Evolutionary conservation across 2,329 filamentous ascomycete genomes (phyloP).

Genomic region (Trichophaea hybrida): DNA sequence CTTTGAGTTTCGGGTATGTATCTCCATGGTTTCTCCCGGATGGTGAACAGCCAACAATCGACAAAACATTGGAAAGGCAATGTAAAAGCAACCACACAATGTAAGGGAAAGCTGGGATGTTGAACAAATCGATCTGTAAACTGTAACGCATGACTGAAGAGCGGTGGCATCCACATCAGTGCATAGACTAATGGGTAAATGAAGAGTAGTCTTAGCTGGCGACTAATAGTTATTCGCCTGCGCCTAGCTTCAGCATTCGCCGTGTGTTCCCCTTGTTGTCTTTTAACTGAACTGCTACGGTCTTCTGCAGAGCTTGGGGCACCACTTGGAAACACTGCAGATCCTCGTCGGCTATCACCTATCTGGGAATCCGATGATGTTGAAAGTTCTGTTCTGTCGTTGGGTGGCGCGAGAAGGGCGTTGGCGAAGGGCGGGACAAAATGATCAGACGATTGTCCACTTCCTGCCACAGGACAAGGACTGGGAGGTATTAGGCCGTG

Average conservation of each 20-base stretch:
- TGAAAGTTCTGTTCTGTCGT: neutral
- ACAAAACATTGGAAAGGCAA: slow-evolving; percentile 51
- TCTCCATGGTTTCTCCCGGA: slow-evolving; percentile 57
- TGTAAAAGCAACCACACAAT: slow-evolving; percentile 42
- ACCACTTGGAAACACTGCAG: neutral
- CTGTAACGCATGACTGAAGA: slow-evolving; percentile 47
- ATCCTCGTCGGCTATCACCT: neutral
- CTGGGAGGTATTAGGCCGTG: slow-evolving; percentile 22
- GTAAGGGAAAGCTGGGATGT: slow-evolving; percentile 43
- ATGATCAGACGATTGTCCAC: slow-evolving; percentile 9
- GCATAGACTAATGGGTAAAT: slow-evolving; percentile 63
- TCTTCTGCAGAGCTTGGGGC: neutral
- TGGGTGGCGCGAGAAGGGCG: slow-evolving; percentile 9
- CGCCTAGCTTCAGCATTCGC: slow-evolving; percentile 19
- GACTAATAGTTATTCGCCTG: slow-evolving; percentile 37
- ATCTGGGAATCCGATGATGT: neutral
- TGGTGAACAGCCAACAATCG: slow-evolving; percentile 53
- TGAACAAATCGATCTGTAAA: slow-evolving; percentile 41
- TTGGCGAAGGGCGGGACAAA: slow-evolving; percentile 21
- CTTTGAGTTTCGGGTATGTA: slow-evolving; percentile 37
- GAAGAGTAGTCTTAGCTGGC: slow-evolving; percentile 58
- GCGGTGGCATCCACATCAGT: slow-evolving; percentile 57
- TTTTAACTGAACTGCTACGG: neutral
- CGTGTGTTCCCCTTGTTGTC: slow-evolving; percentile 13
- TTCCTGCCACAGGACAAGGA: slow-evolving; percentile 9